phyloP scores from a whole-genome alignment of 331 rosid species.

The Quercus lobata region DNA sequence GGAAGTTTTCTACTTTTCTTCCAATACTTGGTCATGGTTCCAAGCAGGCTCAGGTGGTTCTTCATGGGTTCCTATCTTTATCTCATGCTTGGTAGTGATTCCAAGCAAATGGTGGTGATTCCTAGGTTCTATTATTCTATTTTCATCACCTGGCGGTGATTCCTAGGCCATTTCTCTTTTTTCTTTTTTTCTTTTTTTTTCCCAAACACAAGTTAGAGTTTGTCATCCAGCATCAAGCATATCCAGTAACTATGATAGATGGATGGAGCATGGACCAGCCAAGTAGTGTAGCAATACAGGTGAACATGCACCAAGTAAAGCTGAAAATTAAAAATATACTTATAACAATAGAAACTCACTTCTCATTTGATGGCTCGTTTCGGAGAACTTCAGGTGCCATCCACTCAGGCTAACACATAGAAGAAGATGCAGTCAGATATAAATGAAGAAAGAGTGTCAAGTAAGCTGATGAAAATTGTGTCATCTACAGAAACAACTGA shows the following conservation, averaged over 20 bases:
- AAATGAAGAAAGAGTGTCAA: constrained; percentile 7
- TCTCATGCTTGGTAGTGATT: too few species aligned
- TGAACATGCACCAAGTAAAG: background rate
- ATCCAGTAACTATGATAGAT: background rate
- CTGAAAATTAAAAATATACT: constrained; percentile 10
- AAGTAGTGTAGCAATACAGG: background rate
- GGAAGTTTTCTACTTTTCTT: too few species aligned
- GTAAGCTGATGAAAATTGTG: constrained; percentile 15
- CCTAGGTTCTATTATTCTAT: too few species aligned
- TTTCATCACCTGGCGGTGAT: too few species aligned
- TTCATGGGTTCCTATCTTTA: too few species aligned
- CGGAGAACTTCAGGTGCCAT: constrained; percentile 99
- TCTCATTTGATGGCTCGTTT: constrained; percentile 96
- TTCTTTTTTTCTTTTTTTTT: too few species aligned
- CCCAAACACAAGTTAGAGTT: too few species aligned
- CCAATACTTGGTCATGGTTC: too few species aligned
- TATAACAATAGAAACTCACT: constrained; percentile 52
- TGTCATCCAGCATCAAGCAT: too few species aligned
- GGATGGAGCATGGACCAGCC: background rate
- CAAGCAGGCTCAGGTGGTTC: too few species aligned
- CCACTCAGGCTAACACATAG: constrained; percentile 88
- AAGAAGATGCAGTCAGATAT: constrained; percentile 26
- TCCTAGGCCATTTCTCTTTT: too few species aligned
- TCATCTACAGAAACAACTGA: constrained; percentile 15
- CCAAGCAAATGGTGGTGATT: too few species aligned